phyloP scores from a whole-genome alignment of 805 yeast species.

The Hanseniaspora lachancei region DNA sequence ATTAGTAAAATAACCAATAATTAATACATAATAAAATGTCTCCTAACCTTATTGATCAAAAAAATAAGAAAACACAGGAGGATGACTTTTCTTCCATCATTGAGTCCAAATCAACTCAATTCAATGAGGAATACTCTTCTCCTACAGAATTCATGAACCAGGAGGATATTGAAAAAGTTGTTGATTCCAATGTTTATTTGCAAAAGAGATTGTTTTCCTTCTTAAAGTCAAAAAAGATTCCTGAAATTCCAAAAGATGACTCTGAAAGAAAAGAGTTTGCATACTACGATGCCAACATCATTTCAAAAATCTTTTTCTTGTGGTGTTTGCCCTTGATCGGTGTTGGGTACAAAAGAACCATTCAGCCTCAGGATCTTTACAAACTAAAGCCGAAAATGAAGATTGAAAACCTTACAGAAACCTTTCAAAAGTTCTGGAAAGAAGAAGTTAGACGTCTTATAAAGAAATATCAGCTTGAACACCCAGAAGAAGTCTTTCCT shows the following conservation, averaged over 20 bases:
- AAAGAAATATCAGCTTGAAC: conserved; percentile 20
- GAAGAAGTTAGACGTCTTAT: conserved; percentile 26
- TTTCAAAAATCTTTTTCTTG: conserved; percentile 29
- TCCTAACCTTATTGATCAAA: neutral
- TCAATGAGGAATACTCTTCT: conserved; percentile 9
- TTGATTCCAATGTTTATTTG: conserved; percentile 25
- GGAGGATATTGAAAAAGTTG: conserved; percentile 27
- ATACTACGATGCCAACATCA: conserved; percentile 30
- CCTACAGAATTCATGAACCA: conserved; percentile 20
- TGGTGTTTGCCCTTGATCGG: conserved; percentile 41
- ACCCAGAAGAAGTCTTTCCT: conserved; percentile 14
- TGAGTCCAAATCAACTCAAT: neutral
- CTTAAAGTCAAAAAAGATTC: conserved; percentile 29
- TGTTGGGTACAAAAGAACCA: conserved; percentile 43
- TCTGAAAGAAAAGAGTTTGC: conserved; percentile 43
- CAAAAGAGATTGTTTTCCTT: conserved; percentile 42
- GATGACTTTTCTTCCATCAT: conserved; percentile 9
- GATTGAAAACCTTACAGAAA: conserved; percentile 16
- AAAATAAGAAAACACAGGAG: neutral
- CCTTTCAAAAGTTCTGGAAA: conserved; percentile 21
- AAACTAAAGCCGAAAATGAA: conserved; percentile 23
- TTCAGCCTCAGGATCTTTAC: conserved; percentile 37
- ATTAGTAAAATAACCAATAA: neutral
- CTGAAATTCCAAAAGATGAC: conserved; percentile 34
- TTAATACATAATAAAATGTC: neutral